Evolutionary conservation across 208 protist species (phyloP).

Genomic region (Trypanosoma grayi): DNA sequence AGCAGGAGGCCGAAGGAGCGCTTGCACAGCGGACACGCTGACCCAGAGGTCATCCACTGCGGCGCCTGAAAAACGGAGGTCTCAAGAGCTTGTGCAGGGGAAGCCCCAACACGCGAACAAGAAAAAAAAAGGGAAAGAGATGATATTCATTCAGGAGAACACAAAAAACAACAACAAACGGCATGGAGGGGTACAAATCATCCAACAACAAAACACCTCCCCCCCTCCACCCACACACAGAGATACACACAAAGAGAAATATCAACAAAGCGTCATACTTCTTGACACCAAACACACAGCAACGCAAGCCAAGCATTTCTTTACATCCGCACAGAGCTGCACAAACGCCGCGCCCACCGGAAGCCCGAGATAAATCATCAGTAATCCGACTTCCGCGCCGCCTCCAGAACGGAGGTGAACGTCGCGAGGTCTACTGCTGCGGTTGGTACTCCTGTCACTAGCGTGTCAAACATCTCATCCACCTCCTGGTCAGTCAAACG

Average conservation of each 20-base stretch:
- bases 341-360: too few species aligned
- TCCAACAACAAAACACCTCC: not conserved
- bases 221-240: not conserved
- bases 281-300: not conserved
- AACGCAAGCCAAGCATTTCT: not conserved
- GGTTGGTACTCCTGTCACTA: slow-evolving; percentile 72
- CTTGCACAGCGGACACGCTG: slow-evolving; percentile 45
- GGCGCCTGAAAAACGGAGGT: not conserved
- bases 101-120: not conserved
- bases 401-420: slow-evolving; percentile 56
- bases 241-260: not conserved
- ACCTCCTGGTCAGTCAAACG: slow-evolving; percentile 75
- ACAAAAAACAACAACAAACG: not conserved
- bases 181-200: too few species aligned
- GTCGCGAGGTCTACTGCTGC: slow-evolving; percentile 73
- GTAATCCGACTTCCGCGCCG: slow-evolving; percentile 43
- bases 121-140: slow-evolving; percentile 2
- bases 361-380: slow-evolving; percentile 11
- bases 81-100: too few species aligned
- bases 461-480: slow-evolving; percentile 80
- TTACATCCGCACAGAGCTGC: not conserved
- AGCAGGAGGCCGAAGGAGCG: slow-evolving; percentile 43
- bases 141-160: not conserved
- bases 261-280: not conserved
- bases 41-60: slow-evolving; percentile 4